Conservation (phyloP, 2,329 filamentous ascomycete genomes). For the Aureobasidium sp. region DNA sequence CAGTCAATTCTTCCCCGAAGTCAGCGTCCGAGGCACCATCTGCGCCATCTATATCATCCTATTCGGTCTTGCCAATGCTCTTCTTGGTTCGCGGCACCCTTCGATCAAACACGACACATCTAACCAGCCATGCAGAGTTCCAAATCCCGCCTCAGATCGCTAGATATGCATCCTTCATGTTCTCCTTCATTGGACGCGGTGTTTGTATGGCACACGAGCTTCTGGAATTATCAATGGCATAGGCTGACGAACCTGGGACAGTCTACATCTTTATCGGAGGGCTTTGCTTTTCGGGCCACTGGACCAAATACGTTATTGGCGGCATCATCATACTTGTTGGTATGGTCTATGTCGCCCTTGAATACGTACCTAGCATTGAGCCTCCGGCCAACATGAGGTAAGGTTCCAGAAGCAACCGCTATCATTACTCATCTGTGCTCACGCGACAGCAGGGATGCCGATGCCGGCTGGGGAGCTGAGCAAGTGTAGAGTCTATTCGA, state of each 20-base stretch:
- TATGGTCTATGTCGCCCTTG: conserved; percentile 56
- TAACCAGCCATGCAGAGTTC: conserved; percentile 55
- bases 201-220: conserved; percentile 51
- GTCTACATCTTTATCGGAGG: conserved; percentile 95
- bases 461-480: conserved; percentile 45
- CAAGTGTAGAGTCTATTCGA: conserved; percentile 33
- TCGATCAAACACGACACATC: not conserved
- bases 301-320: conserved; percentile 67
- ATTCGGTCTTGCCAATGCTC: conserved; percentile 60
- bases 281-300: conserved; percentile 62
- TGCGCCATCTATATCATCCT: conserved; percentile 81
- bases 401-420: conserved; percentile 4
- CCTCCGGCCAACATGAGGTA: conserved; percentile 46
- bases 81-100: not conserved
- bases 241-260: conserved; percentile 29
- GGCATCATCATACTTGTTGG: conserved; percentile 70
- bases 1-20: conserved; percentile 54
- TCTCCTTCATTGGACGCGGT: conserved; percentile 93
- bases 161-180: conserved; percentile 93
- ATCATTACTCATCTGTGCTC: not conserved
- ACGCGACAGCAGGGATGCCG: conserved; percentile 32
- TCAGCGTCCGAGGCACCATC: conserved; percentile 60
- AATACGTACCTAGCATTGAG: conserved; percentile 44
- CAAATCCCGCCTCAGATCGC: conserved; percentile 88
- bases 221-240: not conserved